These are phyloP conservation scores for Irpex sp. DNA, from an alignment of 1,284 basidiomycete species.

Conservation along the genomic window DNA sequence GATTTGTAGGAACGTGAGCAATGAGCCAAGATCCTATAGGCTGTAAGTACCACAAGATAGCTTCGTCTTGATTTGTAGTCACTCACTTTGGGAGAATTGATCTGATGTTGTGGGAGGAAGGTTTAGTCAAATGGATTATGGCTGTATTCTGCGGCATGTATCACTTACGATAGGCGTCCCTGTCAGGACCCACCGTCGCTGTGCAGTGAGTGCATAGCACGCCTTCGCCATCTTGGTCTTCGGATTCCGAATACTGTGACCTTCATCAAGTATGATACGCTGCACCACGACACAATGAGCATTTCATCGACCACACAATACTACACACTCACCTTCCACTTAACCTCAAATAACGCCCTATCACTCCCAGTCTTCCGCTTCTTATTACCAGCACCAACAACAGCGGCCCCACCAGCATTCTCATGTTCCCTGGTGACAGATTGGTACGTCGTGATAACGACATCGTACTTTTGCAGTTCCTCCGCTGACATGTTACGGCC, in stretches of 20 bases:
- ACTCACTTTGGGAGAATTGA: slow-evolving; percentile 71
- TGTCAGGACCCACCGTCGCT: slow-evolving; percentile 76
- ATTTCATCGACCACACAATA: not conserved
- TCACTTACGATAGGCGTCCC: slow-evolving; percentile 82
- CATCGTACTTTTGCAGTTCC: slow-evolving; percentile 64
- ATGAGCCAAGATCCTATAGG: slow-evolving; percentile 74
- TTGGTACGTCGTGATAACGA: slow-evolving; percentile 90
- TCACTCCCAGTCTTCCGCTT: slow-evolving; percentile 42
- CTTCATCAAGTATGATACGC: slow-evolving; percentile 85
- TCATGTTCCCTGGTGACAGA: slow-evolving; percentile 52
- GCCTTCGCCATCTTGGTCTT: slow-evolving; percentile 80
- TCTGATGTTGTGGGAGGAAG: slow-evolving; percentile 33
- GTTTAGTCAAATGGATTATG: too few species aligned
- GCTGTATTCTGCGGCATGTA: too few species aligned
- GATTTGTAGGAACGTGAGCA: slow-evolving; percentile 75
- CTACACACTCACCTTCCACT: slow-evolving; percentile 63
- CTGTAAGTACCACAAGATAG: too few species aligned
- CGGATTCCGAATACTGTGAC: slow-evolving; percentile 80
- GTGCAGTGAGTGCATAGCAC: slow-evolving; percentile 59
- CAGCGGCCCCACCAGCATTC: slow-evolving; percentile 11
- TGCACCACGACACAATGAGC: slow-evolving; percentile 19
- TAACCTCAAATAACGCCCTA: slow-evolving; percentile 53
- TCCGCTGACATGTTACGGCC: slow-evolving; percentile 55
- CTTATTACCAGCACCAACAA: slow-evolving; percentile 40
- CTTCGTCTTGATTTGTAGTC: not conserved